These are phyloP conservation scores for Flaveria bidentis DNA, from an alignment of 129 eudicot genomes.

Conservation along the genomic window DNA sequence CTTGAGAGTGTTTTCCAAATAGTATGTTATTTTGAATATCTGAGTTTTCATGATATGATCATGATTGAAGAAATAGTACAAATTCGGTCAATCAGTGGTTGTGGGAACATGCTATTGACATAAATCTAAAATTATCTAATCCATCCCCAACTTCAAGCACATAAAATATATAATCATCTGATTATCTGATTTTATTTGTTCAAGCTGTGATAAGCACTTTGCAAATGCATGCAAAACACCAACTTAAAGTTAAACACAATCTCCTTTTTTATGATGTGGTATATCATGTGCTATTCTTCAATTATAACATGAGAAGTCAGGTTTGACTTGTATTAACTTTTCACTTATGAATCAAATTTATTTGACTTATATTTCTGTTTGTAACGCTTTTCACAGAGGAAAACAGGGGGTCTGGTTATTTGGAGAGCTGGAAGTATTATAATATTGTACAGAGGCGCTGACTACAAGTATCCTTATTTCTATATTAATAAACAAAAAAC, in stretches of 20 bases:
- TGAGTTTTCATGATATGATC: not conserved
- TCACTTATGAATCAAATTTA: not conserved
- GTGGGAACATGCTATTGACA: not conserved
- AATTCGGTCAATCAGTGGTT: not conserved
- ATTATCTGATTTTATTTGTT: not conserved
- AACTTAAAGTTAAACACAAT: not conserved
- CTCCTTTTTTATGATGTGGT: not conserved
- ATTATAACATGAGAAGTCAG: not conserved
- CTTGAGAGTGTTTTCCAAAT: not conserved
- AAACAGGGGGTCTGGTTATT: conserved; percentile 92
- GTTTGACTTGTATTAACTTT: not conserved
- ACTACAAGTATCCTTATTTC: conserved; percentile 92
- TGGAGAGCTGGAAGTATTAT: conserved; percentile 95
- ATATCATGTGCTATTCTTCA: not conserved
- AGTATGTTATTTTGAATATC: not conserved
- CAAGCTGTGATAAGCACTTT: not conserved
- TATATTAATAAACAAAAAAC: conserved; percentile 30
- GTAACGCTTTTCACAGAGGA: conserved; percentile 56
- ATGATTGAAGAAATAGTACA: not conserved
- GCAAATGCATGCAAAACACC: not conserved
- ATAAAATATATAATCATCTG: not conserved
- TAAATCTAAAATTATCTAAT: not conserved
- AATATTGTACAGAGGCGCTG: conserved; percentile 76
- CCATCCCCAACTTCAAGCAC: not conserved
- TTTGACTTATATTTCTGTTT: conserved; percentile 9